Evolutionary conservation across 306 rosid species (phyloP).

Genomic region (Abrus precatorius): DNA sequence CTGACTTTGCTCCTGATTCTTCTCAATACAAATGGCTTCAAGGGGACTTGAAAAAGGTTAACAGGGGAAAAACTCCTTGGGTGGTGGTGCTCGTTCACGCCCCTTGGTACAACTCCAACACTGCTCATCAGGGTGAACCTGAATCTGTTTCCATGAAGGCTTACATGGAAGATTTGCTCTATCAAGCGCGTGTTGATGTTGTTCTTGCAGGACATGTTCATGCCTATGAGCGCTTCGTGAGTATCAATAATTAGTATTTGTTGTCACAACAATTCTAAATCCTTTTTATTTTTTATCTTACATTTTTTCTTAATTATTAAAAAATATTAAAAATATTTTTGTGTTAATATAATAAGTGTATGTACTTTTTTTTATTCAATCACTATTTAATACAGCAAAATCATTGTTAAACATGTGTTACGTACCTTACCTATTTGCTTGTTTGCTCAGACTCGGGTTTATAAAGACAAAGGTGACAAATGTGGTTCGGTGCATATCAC

Average conservation of each 20-base stretch:
- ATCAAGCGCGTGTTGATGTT: conserved; percentile 71
- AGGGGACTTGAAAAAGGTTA: conserved; percentile 61
- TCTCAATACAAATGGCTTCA: conserved; percentile 76
- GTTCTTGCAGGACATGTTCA: conserved; percentile 89
- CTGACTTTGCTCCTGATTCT: conserved; percentile 62
- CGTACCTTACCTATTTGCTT: background rate
- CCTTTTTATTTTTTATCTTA: too few relatives aligned
- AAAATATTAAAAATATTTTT: too few relatives aligned
- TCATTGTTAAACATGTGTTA: too few relatives aligned
- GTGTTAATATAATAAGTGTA: too few relatives aligned
- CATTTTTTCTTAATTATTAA: too few relatives aligned
- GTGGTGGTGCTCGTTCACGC: conserved; percentile 72
- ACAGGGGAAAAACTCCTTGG: conserved; percentile 77
- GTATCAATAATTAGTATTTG: conserved; percentile 21
- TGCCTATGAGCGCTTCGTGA: conserved; percentile 92
- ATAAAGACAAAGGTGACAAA: conserved; percentile 62
- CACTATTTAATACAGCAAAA: too few relatives aligned
- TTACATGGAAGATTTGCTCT: conserved; percentile 76
- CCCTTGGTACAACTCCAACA: conserved; percentile 88
- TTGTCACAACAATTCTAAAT: too few relatives aligned
- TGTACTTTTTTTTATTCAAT: too few relatives aligned
- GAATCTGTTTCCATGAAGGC: conserved; percentile 73
- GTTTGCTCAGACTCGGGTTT: conserved; percentile 71
- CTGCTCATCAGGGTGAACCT: conserved; percentile 73
- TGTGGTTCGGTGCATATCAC: conserved; percentile 82